A percentile compares a stretch with the other conserved stretches of the same genome.
phyloP scores from a whole-genome alignment of 2,329 filamentous ascomycete species.

The Clarireedia paspali region DNA sequence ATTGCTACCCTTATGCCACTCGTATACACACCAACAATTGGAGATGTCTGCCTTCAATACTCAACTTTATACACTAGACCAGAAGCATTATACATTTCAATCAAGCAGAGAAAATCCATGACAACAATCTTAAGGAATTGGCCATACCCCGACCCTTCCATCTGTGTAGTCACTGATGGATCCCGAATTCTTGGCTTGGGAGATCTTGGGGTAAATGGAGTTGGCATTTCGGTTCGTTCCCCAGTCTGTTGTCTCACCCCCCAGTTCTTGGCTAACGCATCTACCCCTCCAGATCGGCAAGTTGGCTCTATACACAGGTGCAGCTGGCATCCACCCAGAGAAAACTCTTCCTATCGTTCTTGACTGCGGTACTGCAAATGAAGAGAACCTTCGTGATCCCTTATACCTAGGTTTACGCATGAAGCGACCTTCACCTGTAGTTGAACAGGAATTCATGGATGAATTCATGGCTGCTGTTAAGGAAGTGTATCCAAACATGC shows the following conservation, averaged over 20 bases:
- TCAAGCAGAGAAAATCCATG: slow-evolving; percentile 86
- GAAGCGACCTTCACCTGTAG: slow-evolving; percentile 67
- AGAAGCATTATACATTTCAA: slow-evolving; percentile 93
- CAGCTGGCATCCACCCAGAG: slow-evolving; percentile 85
- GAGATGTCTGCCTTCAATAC: slow-evolving; percentile 94
- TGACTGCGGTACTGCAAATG: slow-evolving; percentile 60
- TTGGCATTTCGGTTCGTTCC: slow-evolving; percentile 78
- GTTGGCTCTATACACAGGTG: slow-evolving; percentile 87
- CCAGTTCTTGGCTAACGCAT: not conserved
- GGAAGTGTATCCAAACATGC: slow-evolving; percentile 58
- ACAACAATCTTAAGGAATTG: slow-evolving; percentile 86
- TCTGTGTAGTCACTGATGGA: slow-evolving; percentile 93
- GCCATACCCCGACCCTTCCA: slow-evolving; percentile 83
- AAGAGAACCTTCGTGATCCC: slow-evolving; percentile 57
- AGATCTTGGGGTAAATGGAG: slow-evolving; percentile 92
- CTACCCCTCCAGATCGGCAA: slow-evolving; percentile 63
- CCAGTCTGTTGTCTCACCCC: not conserved
- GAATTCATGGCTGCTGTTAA: slow-evolving; percentile 91
- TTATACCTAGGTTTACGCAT: slow-evolving; percentile 86
- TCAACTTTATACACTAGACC: slow-evolving; percentile 92
- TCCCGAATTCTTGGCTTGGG: slow-evolving; percentile 88
- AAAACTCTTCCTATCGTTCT: slow-evolving; percentile 70
- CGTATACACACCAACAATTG: slow-evolving; percentile 85
- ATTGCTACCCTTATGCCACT: slow-evolving; percentile 71
- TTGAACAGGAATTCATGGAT: slow-evolving; percentile 89